These are phyloP conservation scores for Rhododendron henanense DNA, from an alignment of 148 eudicot genomes.

Conservation along the genomic window DNA sequence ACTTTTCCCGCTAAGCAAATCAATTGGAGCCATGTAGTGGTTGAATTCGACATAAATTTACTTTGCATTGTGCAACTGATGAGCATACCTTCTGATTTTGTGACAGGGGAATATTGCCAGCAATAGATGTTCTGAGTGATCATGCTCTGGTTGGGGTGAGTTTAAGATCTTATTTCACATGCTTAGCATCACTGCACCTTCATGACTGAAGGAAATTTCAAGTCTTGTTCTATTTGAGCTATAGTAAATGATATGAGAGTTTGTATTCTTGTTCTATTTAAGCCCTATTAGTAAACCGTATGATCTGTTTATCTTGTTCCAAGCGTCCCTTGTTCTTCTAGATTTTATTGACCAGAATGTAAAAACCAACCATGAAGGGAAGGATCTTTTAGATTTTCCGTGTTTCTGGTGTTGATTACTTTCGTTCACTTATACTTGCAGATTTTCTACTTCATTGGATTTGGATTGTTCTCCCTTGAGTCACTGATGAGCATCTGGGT, in stretches of 20 bases:
- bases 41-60: background rate
- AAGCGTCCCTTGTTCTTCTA: background rate
- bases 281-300: background rate
- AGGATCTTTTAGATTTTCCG: background rate
- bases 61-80: background rate
- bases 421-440: slow-evolving; percentile 9
- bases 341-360: background rate
- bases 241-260: background rate
- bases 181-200: background rate
- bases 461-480: slow-evolving; percentile 50
- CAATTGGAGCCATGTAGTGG: background rate
- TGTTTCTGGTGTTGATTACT: background rate
- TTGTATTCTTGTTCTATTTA: background rate
- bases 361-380: background rate
- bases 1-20: background rate
- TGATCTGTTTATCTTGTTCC: background rate
- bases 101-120: slow-evolving; percentile 86
- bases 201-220: background rate
- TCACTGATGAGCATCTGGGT: slow-evolving; percentile 65
- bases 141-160: slow-evolving; percentile 68
- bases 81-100: background rate
- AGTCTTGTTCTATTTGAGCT: background rate
- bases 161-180: background rate
- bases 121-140: slow-evolving; percentile 46
- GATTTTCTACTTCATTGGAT: slow-evolving; percentile 58